These are phyloP conservation scores for Colletotrichum sp. DNA, from an alignment of 2,329 filamentous ascomycete genomes.

Conservation along the genomic window DNA sequence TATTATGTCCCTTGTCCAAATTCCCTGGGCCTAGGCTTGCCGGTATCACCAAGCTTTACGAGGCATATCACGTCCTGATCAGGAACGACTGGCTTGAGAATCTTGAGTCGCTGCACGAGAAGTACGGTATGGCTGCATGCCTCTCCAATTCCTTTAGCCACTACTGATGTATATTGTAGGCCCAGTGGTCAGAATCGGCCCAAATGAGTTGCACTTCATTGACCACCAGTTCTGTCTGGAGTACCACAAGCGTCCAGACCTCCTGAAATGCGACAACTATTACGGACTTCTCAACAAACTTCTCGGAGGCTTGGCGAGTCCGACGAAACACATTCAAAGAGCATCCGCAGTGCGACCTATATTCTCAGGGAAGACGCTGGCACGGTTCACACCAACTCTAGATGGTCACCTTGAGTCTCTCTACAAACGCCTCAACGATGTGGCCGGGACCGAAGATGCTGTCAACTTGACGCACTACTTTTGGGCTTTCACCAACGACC, in stretches of 20 bases:
- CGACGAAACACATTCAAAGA: slow-evolving; percentile 2
- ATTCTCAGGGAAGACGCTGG: slow-evolving; percentile 17
- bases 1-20: slow-evolving; percentile 3
- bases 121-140: neutral
- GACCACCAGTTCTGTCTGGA: slow-evolving; percentile 19
- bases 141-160: neutral
- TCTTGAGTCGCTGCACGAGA: slow-evolving; percentile 8
- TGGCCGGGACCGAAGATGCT: neutral
- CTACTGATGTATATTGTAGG: neutral
- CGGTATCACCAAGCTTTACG: slow-evolving; percentile 16
- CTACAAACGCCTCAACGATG: neutral
- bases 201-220: slow-evolving; percentile 21
- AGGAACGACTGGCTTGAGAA: slow-evolving; percentile 22
- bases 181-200: slow-evolving; percentile 20
- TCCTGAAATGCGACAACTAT: slow-evolving; percentile 21
- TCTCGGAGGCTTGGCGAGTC: slow-evolving; percentile 14
- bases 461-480: slow-evolving; percentile 12
- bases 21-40: slow-evolving; percentile 14
- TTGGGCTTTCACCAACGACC: slow-evolving; percentile 24
- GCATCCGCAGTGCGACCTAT: slow-evolving; percentile 20
- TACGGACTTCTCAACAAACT: slow-evolving; percentile 21
- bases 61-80: slow-evolving; percentile 22
- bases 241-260: slow-evolving; percentile 20
- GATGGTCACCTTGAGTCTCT: slow-evolving; percentile 5
- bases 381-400: neutral